These are phyloP conservation scores for Cladobotryum mycophilum DNA, from an alignment of 2,329 filamentous ascomycete species.

Conservation along the genomic window DNA sequence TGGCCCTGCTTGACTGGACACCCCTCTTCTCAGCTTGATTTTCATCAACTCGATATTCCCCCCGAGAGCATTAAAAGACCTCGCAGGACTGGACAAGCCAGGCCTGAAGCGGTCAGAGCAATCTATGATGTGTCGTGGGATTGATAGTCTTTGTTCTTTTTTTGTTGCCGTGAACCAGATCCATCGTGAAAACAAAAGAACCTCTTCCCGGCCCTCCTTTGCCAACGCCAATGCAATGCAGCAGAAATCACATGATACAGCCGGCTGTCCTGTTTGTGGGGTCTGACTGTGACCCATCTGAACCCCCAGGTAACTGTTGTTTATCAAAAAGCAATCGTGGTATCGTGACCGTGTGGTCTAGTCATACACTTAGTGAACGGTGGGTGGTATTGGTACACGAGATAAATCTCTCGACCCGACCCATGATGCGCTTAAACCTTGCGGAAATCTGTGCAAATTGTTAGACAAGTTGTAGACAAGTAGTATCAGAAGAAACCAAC, in stretches of 20 bases:
- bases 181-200: conserved; percentile 23
- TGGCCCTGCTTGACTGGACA: conserved; percentile 5
- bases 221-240: conserved; percentile 57
- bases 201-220: conserved; percentile 27
- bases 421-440: conserved; percentile 40
- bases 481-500: conserved; percentile 39
- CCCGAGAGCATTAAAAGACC: conserved; percentile 26
- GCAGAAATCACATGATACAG: conserved; percentile 34
- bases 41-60: conserved; percentile 18
- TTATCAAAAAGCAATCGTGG: conserved; percentile 35
- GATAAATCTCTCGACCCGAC: conserved; percentile 9
- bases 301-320: conserved; percentile 5
- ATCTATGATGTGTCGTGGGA: conserved; percentile 33
- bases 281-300: conserved; percentile 21
- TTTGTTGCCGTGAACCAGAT: conserved; percentile 25
- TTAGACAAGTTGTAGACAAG: not conserved
- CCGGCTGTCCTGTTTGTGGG: conserved; percentile 14
- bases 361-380: conserved; percentile 31
- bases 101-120: conserved; percentile 24
- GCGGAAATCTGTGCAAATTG: conserved; percentile 42
- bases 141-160: conserved; percentile 28
- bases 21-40: conserved; percentile 3
- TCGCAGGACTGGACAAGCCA: conserved; percentile 3
- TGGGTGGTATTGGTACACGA: conserved; percentile 15
- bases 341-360: conserved; percentile 40